A percentile compares a stretch with the other conserved stretches of the same genome.
phyloP scores from a whole-genome alignment of 2,329 filamentous ascomycete genomes.

The Metarhizium album region DNA sequence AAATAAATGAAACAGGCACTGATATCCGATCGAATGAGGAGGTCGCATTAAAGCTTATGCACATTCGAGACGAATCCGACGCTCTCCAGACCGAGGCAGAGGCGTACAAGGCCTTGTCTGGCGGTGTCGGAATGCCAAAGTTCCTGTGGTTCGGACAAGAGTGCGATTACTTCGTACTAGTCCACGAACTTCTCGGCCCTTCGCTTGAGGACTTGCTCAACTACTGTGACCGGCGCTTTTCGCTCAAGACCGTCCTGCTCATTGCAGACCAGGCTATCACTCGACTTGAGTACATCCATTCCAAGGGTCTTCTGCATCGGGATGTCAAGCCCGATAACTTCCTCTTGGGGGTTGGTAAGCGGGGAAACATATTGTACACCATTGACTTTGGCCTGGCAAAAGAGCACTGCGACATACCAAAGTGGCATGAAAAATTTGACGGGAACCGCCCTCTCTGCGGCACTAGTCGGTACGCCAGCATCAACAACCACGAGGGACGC shows the following conservation, averaged over 20 bases:
- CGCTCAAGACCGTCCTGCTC: constrained; percentile 91
- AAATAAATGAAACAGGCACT: constrained; percentile 84
- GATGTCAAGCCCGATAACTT: constrained; percentile 99
- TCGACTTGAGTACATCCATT: constrained; percentile 98
- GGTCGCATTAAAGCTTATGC: constrained; percentile 99
- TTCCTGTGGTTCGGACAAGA: constrained; percentile 99
- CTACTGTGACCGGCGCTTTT: constrained; percentile 99
- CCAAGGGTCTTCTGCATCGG: constrained; percentile 98
- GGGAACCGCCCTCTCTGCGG: neutral
- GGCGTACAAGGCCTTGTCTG: constrained; percentile 80
- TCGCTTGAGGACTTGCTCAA: constrained; percentile 98
- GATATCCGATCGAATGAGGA: constrained; percentile 99
- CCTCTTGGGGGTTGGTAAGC: constrained; percentile 97
- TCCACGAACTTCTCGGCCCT: constrained; percentile 89
- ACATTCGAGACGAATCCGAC: constrained; percentile 97
- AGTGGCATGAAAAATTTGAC: neutral
- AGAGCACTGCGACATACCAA: neutral
- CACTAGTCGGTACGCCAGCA: neutral
- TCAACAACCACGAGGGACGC: neutral
- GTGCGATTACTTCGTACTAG: constrained; percentile 99
- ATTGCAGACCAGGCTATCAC: constrained; percentile 97
- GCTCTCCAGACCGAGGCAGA: constrained; percentile 97
- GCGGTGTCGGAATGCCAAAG: constrained; percentile 94
- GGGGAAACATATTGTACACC: constrained; percentile 97
- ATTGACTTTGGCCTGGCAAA: constrained; percentile 91